Evolutionary conservation across 2,329 filamentous ascomycete genomes (phyloP).

Genomic region (Penicillium sumatraense): DNA sequence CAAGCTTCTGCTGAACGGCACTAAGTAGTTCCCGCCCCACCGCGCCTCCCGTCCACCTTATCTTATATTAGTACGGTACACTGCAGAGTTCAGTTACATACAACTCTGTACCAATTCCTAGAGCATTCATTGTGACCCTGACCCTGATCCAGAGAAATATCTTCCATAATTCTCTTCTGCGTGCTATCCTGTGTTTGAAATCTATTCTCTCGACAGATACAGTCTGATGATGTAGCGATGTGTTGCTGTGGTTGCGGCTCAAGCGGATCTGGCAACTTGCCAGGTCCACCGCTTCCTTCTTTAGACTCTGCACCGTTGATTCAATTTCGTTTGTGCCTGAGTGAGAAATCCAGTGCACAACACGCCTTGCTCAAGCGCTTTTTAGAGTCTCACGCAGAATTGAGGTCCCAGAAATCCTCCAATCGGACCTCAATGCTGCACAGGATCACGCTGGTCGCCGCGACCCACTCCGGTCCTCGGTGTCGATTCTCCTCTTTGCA

Average conservation of each 20-base stretch:
- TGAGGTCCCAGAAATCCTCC: neutral
- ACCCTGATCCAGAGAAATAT: too few species aligned
- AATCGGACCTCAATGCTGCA: constrained; percentile 1
- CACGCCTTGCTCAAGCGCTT: neutral
- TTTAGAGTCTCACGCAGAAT: neutral
- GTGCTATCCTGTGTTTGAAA: too few species aligned
- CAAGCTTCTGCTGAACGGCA: too few species aligned
- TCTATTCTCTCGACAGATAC: neutral
- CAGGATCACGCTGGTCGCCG: constrained; percentile 3
- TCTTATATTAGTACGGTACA: too few species aligned
- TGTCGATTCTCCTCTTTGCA: constrained; percentile 8
- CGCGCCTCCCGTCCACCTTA: neutral
- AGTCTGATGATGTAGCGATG: neutral
- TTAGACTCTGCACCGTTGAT: neutral
- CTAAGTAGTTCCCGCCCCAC: neutral
- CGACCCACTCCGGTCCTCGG: constrained; percentile 22
- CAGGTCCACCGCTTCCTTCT: neutral
- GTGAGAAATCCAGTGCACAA: neutral
- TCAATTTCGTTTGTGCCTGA: neutral
- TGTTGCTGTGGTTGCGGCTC: neutral
- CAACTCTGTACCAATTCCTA: neutral
- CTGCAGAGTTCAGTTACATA: too few species aligned
- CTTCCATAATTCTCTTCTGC: too few species aligned
- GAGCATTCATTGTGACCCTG: too few species aligned
- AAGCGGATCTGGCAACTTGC: neutral